These are phyloP conservation scores for Dipodascopsis tothii DNA, from an alignment of 805 yeast species.

Conservation along the genomic window DNA sequence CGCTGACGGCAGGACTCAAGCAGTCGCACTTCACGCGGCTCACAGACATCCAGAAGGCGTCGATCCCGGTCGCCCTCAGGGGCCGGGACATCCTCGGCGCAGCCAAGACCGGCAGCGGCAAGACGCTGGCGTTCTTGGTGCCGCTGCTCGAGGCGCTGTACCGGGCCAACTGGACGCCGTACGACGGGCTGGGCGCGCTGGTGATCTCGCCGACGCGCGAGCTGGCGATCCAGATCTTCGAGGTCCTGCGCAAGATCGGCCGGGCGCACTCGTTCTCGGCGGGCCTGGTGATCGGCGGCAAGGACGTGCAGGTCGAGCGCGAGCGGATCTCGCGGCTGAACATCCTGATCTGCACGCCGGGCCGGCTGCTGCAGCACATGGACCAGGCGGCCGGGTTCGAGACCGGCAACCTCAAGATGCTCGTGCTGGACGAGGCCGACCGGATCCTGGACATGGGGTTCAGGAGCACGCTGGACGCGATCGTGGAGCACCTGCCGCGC, in stretches of 20 bases:
- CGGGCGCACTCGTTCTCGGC: conserved; percentile 69
- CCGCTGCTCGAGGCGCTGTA: conserved; percentile 54
- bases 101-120: conserved; percentile 87
- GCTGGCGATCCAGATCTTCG: conserved; percentile 82
- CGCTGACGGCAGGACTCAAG: conserved; percentile 40
- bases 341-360: conserved; percentile 85
- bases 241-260: conserved; percentile 77
- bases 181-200: conserved; percentile 83
- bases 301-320: conserved; percentile 72
- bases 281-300: conserved; percentile 89
- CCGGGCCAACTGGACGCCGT: conserved; percentile 64
- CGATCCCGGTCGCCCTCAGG: conserved; percentile 69
- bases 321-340: conserved; percentile 75
- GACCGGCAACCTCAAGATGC: conserved; percentile 61
- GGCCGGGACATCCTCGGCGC: conserved; percentile 79
- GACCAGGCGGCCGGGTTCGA: conserved; percentile 82
- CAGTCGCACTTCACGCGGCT: conserved; percentile 69
- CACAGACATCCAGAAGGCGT: conserved; percentile 78
- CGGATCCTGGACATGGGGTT: conserved; percentile 92
- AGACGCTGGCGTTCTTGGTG: conserved; percentile 76
- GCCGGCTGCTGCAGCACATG: conserved; percentile 80
- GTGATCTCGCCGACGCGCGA: conserved; percentile 91
- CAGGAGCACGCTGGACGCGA: conserved; percentile 71
- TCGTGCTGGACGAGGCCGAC: conserved; percentile 88
- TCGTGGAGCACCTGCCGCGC: conserved; percentile 67